phyloP scores from a whole-genome alignment of 352 stramenopile genomes.

The Globisporangium spiculum region DNA sequence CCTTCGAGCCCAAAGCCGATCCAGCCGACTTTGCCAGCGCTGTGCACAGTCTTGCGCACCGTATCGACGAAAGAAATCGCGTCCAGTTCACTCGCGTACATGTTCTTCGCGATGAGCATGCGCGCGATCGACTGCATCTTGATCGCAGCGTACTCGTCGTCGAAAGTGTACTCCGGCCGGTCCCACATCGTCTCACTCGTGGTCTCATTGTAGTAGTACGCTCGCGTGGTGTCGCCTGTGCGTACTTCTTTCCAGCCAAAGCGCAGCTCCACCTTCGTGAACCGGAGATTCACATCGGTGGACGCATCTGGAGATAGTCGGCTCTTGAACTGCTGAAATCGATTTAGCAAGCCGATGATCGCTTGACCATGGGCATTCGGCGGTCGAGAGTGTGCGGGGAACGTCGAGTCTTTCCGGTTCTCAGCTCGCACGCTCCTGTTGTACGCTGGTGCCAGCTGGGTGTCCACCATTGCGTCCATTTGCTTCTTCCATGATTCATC shows the following conservation, averaged over 20 bases:
- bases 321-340: conserved; percentile 28
- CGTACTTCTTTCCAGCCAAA: conserved; percentile 65
- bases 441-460: conserved; percentile 34
- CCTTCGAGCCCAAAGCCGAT: conserved; percentile 75
- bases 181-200: conserved; percentile 54
- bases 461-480: conserved; percentile 14
- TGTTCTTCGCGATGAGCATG: conserved; percentile 39
- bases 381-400: conserved; percentile 46
- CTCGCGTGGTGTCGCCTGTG: conserved; percentile 1
- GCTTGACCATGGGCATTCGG: conserved; percentile 48
- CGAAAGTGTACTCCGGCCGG: conserved; percentile 59
- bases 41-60: conserved; percentile 24
- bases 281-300: conserved; percentile 28
- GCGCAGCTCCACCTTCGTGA: conserved; percentile 50
- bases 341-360: conserved; percentile 43
- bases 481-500: conserved; percentile 13
- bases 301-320: conserved; percentile 20
- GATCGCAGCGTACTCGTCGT: conserved; percentile 61
- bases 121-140: conserved; percentile 61
- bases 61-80: conserved; percentile 44
- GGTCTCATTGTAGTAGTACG: conserved; percentile 50
- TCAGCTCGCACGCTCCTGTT: conserved; percentile 50
- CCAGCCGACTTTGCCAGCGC: conserved; percentile 35
- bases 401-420: conserved; percentile 46
- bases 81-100: conserved; percentile 24